These are phyloP conservation scores for Helichrysum umbraculigerum DNA, from an alignment of 129 eudicot species.

Conservation along the genomic window DNA sequence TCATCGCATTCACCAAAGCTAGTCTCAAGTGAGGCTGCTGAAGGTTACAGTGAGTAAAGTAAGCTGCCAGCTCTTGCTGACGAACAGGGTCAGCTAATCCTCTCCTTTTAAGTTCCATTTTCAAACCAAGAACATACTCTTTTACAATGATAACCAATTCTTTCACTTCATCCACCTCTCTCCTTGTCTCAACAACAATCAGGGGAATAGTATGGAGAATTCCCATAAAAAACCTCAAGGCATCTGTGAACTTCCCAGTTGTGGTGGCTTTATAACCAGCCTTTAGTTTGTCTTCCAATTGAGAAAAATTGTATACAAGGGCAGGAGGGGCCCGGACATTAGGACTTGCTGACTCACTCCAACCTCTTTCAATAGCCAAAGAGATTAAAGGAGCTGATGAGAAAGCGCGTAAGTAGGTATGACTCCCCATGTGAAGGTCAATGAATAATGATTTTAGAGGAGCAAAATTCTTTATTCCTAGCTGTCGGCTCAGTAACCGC, in stretches of 20 bases:
- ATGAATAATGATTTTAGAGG: conserved; percentile 45
- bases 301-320: conserved; percentile 49
- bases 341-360: conserved; percentile 60
- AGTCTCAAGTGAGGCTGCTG: conserved; percentile 60
- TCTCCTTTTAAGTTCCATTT: conserved; percentile 58
- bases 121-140: conserved; percentile 56
- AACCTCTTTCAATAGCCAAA: conserved; percentile 46
- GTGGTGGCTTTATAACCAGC: conserved; percentile 64
- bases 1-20: conserved; percentile 52
- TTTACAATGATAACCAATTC: conserved; percentile 48
- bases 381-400: conserved; percentile 59
- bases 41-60: conserved; percentile 62
- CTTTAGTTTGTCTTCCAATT: conserved; percentile 56
- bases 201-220: conserved; percentile 60
- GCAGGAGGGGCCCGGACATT: conserved; percentile 57
- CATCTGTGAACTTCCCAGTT: conserved; percentile 53
- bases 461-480: conserved; percentile 53
- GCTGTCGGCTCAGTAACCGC: conserved; percentile 58
- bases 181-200: conserved; percentile 56
- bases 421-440: conserved; percentile 61
- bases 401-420: conserved; percentile 45
- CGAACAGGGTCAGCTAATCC: conserved; percentile 51
- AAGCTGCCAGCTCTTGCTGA: conserved; percentile 62
- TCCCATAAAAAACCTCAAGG: conserved; percentile 39
- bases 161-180: conserved; percentile 70